A percentile compares a stretch with the other conserved stretches of the same genome.
Conservation (phyloP, 2,329 filamentous ascomycete species). For the Zymoseptoria crescenta region DNA sequence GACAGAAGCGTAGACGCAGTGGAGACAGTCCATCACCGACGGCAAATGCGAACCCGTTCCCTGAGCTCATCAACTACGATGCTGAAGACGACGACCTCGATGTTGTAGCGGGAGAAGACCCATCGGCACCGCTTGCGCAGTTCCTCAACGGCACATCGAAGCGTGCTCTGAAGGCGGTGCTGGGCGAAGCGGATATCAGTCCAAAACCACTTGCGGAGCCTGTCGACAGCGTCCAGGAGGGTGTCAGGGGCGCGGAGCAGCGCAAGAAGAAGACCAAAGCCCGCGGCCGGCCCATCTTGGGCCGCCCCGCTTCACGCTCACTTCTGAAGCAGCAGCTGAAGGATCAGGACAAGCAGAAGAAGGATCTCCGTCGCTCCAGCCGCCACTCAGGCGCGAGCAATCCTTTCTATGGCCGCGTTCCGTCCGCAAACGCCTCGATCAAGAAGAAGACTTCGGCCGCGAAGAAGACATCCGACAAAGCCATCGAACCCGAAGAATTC, state of each 20-base stretch:
- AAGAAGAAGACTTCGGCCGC: slow-evolving; percentile 13
- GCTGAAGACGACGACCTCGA: not conserved
- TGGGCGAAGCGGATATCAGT: not conserved
- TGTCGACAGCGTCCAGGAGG: not conserved
- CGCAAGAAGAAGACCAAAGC: not conserved
- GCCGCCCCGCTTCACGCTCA: slow-evolving; percentile 3
- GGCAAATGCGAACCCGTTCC: not conserved
- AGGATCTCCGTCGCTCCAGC: not conserved
- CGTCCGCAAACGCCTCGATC: not conserved
- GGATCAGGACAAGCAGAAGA: slow-evolving; percentile 2
- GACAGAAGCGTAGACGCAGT: not conserved
- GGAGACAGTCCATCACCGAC: not conserved
- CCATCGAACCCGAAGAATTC: slow-evolving; percentile 3
- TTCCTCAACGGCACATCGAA: not conserved
- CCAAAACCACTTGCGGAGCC: not conserved
- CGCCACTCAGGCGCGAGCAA: not conserved
- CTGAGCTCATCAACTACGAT: not conserved
- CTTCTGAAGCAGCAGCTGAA: slow-evolving; percentile 5
- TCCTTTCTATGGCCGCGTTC: not conserved
- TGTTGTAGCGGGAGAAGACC: not conserved
- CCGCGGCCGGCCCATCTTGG: not conserved
- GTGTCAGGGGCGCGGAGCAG: not conserved
- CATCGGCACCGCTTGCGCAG: not conserved
- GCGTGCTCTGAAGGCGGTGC: not conserved
- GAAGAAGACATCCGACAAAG: slow-evolving; percentile 16